Base-by-base conservation (phyloP, 805 yeast genomes). In the Barnettozyma populi region DNA sequence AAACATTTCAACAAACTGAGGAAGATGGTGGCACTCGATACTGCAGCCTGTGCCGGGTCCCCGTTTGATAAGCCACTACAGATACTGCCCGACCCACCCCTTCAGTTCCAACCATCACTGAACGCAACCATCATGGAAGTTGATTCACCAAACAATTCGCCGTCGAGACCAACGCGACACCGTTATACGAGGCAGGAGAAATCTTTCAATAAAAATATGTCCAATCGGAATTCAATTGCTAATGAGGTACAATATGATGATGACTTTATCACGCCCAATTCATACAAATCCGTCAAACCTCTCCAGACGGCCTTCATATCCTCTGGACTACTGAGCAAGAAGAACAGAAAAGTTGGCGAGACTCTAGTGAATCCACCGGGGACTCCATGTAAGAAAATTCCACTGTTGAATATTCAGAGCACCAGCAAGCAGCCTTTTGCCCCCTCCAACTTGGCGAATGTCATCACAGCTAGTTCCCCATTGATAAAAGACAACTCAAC, bases 231-330 rank as follows among this genome's bases (percentile, higher is more conserved):
- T 42, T 25, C 41, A 18, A 16, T 37, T 2, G 50, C 47, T 5
- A 36, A 24, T 10, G 42, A 24, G 20, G 20, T 14, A 25, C 42
- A 18, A n/a, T 45, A 36, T 2, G 54, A 52, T 5, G 51, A 35
- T 3, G 62, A 62, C n/a, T 69, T 69, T 48, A 57, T 64, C 31
- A 75, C 83, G 0, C 82, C 85, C 1, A 79, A 74, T 36, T 70
- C 76, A 14, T 86, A 83, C 64, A 77, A 80, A 53, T 78, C 80
- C 42, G 94, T 86, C 20, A 86, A 84, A 60, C 96, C 96, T 2
- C 72, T 88, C 36, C 95, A 87, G 62, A 83, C 90, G 0, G 96
- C 94, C 14, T 88, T 88, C 64, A 74, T 79, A 62, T 77, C 90
- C 2, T 69, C 86, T 0, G 96, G 96, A 0, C 67, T 88, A 32